Conservation (phyloP, 345 rosid species). For the Arabidopsis suecica region DNA sequence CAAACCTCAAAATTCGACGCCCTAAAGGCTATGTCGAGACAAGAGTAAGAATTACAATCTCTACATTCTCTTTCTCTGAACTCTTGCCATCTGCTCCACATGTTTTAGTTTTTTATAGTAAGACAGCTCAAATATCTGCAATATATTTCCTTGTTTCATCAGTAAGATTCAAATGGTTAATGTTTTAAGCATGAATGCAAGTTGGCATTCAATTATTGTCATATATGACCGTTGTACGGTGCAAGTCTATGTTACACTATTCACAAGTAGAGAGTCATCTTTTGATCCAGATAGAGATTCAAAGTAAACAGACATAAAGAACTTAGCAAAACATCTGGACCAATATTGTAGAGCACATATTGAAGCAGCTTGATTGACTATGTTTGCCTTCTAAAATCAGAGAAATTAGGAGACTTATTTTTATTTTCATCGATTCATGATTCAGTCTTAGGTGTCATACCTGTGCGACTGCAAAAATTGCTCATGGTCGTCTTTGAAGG, state of each 20-base stretch:
- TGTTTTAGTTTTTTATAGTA: slow-evolving; percentile 2
- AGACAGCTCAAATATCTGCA: slow-evolving; percentile 10
- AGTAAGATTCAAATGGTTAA: slow-evolving; percentile 23
- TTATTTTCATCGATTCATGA: not conserved
- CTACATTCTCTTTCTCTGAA: slow-evolving; percentile 27
- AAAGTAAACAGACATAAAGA: slow-evolving; percentile 14
- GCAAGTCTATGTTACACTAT: slow-evolving; percentile 22
- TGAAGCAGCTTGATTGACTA: slow-evolving; percentile 15
- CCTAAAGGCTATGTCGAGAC: slow-evolving; percentile 84
- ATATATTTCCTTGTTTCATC: slow-evolving; percentile 22
- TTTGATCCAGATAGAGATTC: slow-evolving; percentile 27
- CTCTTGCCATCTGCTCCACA: slow-evolving; percentile 31
- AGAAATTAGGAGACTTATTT: not conserved
- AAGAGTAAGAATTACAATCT: slow-evolving; percentile 67
- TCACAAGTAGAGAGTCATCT: slow-evolving; percentile 9
- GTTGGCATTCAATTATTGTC: not conserved
- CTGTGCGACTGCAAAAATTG: not conserved
- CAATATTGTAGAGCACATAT: slow-evolving; percentile 19
- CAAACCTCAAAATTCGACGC: slow-evolving; percentile 74
- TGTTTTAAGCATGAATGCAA: slow-evolving; percentile 5
- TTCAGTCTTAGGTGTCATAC: slow-evolving; percentile 13
- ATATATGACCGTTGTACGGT: not conserved
- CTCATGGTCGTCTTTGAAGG: slow-evolving; percentile 17
- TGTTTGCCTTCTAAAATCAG: slow-evolving; percentile 15
- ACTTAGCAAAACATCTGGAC: slow-evolving; percentile 20